phyloP scores from a whole-genome alignment of 2,329 filamentous ascomycete genomes.

The Trichophyton schoenleinii region DNA sequence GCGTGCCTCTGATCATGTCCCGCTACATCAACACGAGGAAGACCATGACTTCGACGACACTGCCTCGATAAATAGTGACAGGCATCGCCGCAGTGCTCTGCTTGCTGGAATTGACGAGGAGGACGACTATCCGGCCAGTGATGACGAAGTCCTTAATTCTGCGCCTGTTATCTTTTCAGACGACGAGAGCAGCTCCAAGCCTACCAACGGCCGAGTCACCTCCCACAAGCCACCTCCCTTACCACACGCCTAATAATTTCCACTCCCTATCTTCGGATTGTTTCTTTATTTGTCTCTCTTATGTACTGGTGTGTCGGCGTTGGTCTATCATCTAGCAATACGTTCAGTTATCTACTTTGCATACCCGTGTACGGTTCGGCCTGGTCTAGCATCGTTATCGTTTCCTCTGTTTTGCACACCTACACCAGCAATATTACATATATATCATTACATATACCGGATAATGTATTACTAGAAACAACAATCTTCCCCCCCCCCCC shows the following conservation, averaged over 20 bases:
- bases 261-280: background rate
- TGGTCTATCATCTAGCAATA: background rate
- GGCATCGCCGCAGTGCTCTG: slow-evolving; percentile 23
- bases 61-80: slow-evolving; percentile 23
- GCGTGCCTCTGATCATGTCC: slow-evolving; percentile 22
- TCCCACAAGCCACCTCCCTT: background rate
- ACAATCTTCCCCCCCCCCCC: background rate
- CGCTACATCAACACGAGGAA: slow-evolving; percentile 18
- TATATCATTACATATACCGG: background rate
- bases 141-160: slow-evolving; percentile 15
- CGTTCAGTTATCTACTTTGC: background rate
- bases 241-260: background rate
- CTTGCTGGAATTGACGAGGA: slow-evolving; percentile 24
- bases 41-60: slow-evolving; percentile 22
- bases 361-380: background rate
- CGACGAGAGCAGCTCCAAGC: slow-evolving; percentile 15
- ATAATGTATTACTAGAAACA: too few relatives aligned
- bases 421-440: background rate
- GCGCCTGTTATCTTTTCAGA: slow-evolving; percentile 16
- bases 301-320: background rate
- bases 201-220: background rate
- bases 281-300: background rate
- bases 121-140: slow-evolving; percentile 14
- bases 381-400: background rate
- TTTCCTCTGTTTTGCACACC: background rate